These are phyloP conservation scores for Fistulinella cinereoalba DNA, from an alignment of 1,284 basidiomycete genomes.

Conservation along the genomic window DNA sequence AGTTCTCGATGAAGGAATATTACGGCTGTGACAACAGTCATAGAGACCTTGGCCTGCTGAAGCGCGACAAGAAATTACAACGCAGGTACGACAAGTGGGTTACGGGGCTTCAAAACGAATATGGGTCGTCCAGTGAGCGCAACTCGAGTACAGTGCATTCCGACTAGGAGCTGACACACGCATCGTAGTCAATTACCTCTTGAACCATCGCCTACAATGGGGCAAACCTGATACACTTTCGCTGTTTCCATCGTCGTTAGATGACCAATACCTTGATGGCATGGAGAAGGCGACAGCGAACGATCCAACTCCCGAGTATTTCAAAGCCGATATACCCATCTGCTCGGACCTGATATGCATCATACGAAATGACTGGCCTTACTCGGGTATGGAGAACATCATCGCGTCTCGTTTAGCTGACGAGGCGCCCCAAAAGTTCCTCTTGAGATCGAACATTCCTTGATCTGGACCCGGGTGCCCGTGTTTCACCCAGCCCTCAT, in stretches of 20 bases:
- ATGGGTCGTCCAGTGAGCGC: slow-evolving; percentile 64
- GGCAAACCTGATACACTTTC: slow-evolving; percentile 63
- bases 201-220: slow-evolving; percentile 68
- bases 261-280: slow-evolving; percentile 14
- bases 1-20: background rate
- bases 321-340: slow-evolving; percentile 56
- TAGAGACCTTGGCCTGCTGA: slow-evolving; percentile 74
- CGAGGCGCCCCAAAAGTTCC: slow-evolving; percentile 49
- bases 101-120: slow-evolving; percentile 48
- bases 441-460: slow-evolving; percentile 65
- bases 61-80: slow-evolving; percentile 69
- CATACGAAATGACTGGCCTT: slow-evolving; percentile 82
- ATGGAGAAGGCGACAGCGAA: slow-evolving; percentile 7
- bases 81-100: slow-evolving; percentile 61
- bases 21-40: slow-evolving; percentile 2
- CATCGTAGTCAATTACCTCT: slow-evolving; percentile 61
- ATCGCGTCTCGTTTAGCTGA: background rate
- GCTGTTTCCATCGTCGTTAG: slow-evolving; percentile 46
- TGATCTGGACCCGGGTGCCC: slow-evolving; percentile 74
- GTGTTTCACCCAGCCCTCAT: slow-evolving; percentile 58
- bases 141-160: background rate
- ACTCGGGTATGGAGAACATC: slow-evolving; percentile 51
- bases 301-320: slow-evolving; percentile 48
- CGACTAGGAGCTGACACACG: slow-evolving; percentile 2
- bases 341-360: slow-evolving; percentile 58